Evolutionary conservation across 2,329 filamentous ascomycete genomes (phyloP), one percentile per base, ranked within the genome.

Genomic region (Sporothrix luriei): DNA sequence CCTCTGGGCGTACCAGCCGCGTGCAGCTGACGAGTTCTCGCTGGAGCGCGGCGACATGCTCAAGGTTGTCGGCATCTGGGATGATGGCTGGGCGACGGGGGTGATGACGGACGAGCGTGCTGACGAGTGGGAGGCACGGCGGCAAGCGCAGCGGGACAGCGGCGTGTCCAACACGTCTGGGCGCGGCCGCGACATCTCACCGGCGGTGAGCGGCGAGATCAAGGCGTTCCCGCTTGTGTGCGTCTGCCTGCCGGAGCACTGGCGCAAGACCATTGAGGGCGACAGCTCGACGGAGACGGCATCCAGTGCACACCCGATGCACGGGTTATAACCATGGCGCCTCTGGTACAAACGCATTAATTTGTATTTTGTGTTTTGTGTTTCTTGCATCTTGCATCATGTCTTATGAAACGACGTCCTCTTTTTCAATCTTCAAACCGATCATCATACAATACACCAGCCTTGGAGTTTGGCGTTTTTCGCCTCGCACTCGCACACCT

Each of bases 221-320:
- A 98, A 98, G 80, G 95, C 95, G 43, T 98, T 98, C 84, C 95
- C 95, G 57, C 85, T 99, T 73, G 94, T 99, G 65, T 99, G 94
- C 77, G 93, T 98, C 54, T 98, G 95, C 79, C 83, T 97, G 43
- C 95, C 94, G 33, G 92, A 97, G 76, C 94, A 97, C 79, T 99
- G 94, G 94, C 89, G 90, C 77, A 97, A 95, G 81, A 98, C 94
- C 1, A 97, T 98, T 75, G 94, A 98, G 73, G 93, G 93, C 71
- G 94, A 97, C 76, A 85, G 86, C 43, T 90, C 88, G 38, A 90
- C 88, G 4, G 89, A 90, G 76, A 84, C 85, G 11, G 85, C 83
- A 68, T 89, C 87, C 14, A 84, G 78, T 70, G 79, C 75, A 19
- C 76, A 77, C 46, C 78, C 76, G 16, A 43, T 62, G 74, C 74